Evolutionary conservation across 306 rosid species (phyloP).

Genomic region (Trifolium dubium): DNA sequence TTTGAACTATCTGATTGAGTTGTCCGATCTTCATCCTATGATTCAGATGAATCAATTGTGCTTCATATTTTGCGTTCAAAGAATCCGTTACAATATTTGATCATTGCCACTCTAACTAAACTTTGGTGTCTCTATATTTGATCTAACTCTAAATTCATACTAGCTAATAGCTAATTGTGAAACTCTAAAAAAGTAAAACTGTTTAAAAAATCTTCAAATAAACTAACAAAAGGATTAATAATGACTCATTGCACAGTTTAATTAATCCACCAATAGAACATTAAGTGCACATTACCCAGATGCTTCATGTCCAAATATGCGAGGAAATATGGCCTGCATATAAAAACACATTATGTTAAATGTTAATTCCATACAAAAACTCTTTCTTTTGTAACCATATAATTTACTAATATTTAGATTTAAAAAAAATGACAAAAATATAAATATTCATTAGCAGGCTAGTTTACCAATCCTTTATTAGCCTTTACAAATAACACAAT

Average conservation of each 20-base stretch:
- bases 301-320: conserved; percentile 97
- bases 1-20: background rate
- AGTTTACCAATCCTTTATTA: conserved; percentile 6
- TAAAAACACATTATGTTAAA: conserved; percentile 38
- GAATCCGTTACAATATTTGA: background rate
- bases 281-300: conserved; percentile 66
- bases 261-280: conserved; percentile 27
- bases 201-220: conserved; percentile 9
- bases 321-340: conserved; percentile 92
- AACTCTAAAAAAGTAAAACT: background rate
- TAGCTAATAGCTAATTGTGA: conserved; percentile 8
- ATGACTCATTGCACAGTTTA: background rate
- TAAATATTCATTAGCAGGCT: conserved; percentile 12
- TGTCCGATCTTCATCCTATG: background rate
- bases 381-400: too few species aligned
- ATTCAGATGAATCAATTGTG: background rate
- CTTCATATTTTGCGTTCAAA: background rate
- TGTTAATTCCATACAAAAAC: background rate
- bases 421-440: background rate
- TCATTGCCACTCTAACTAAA: conserved; percentile 6
- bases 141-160: conserved; percentile 4
- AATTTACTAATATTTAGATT: background rate
- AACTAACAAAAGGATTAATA: conserved; percentile 16
- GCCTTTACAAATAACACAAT: conserved; percentile 16
- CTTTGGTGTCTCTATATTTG: background rate